Evolutionary conservation across 345 rosid species (phyloP).

Genomic region (Passiflora organensis): DNA sequence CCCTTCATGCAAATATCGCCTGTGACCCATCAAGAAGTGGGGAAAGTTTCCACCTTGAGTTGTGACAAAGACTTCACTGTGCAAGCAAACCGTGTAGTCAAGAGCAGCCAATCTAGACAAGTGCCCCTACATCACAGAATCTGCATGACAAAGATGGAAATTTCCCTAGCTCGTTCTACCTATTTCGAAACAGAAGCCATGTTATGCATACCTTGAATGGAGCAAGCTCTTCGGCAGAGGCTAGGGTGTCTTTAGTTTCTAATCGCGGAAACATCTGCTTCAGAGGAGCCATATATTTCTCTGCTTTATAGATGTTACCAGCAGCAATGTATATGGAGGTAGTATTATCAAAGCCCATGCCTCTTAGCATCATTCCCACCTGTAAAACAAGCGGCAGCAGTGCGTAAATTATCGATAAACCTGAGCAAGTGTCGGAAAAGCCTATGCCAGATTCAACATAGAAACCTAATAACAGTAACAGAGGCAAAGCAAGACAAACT

Average conservation of each 20-base stretch:
- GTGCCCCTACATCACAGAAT: conserved; percentile 59
- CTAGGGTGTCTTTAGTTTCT: conserved; percentile 82
- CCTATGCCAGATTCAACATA: not conserved
- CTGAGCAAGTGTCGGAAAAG: no score
- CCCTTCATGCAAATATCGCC: conserved; percentile 84
- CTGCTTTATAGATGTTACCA: conserved; percentile 86
- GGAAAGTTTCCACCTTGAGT: conserved; percentile 99
- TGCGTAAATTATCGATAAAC: not conserved
- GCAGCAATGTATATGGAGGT: conserved; percentile 82
- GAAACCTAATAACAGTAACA: not conserved
- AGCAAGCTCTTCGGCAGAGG: conserved; percentile 75
- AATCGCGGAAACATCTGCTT: conserved; percentile 84
- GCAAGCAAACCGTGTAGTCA: conserved; percentile 87
- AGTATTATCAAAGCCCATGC: conserved; percentile 85
- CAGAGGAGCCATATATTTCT: conserved; percentile 84
- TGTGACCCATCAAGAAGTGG: conserved; percentile 91
- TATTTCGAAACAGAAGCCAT: not conserved
- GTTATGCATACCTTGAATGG: conserved; percentile 60
- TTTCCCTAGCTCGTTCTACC: not conserved
- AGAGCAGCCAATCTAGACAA: conserved; percentile 93
- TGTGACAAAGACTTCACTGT: conserved; percentile 90
- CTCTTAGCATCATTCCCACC: conserved; percentile 99
- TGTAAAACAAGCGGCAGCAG: conserved; percentile 18
- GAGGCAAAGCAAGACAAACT: not conserved
- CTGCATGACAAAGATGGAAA: conserved; percentile 15